Evolutionary conservation across 106 monocot genomes (phyloP), one percentile per base, ranked within the genome.

Genomic region (Dendrobium nobile): DNA sequence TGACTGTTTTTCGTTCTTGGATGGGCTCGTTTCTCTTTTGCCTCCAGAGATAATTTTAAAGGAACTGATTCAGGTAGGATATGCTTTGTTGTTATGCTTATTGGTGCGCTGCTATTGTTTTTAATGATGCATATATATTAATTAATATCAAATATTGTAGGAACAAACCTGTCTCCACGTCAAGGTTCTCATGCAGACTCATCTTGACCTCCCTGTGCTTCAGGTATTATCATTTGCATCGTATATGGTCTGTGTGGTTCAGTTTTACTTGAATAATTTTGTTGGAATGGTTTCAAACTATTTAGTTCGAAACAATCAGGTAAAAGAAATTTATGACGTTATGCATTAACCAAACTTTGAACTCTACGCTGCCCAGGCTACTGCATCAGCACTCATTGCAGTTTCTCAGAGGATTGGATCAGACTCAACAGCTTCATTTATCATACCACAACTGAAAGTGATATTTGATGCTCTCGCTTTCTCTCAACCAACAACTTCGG

Each of bases 401-500:
- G 72, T 95, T 75, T 99, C 91, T 79, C 85, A 93, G 81, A 87
- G 81, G 81, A 86, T 99, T 83, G 99, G 99, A 70, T 78, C 92
- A 79, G 95, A 99, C 26, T 83, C 67, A 24, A 91, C 93, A 41
- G n/a, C 81, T 83, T 79, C 82, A 40, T 82, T 90, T 86, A 83
- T 99, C 51, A 73, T 99, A 72, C 99, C 95, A 79, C 92, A 93
- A 82, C 82, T 99, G 26, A 91, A 86, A 81, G 84, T 85, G 41
- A 80, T 99, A 47, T 99, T 99, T 90, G 87, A 91, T 80, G 95
- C 95, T 75, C 80, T 99, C 47, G 91, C 93, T 45, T 94, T 95
- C 80, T 87, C 89, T 81, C 92, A 86, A 54, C 84, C 79, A 26
- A 47, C 83, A 56, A 70, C 75, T 58, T 81, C 51, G n/a, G 78